Percentiles rank a stretch among this genome's conserved stretches.
Evolutionary conservation across 495 filamentous ascomycete genomes (phyloP).

Genomic region (Terfezia boudieri): DNA sequence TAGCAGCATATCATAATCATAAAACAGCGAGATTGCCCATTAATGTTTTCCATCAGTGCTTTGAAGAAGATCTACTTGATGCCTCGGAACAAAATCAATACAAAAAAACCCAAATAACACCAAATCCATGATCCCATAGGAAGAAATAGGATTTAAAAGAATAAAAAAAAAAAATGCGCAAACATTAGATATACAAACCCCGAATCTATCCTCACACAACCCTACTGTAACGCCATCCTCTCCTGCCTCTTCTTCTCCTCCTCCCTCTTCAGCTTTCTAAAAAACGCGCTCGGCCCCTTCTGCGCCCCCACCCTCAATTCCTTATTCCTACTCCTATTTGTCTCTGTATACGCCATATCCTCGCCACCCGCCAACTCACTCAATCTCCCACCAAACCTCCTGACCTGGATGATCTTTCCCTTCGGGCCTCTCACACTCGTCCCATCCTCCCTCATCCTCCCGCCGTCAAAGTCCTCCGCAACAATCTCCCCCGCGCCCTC

Average conservation of each 20-base stretch:
- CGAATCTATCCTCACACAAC: background rate
- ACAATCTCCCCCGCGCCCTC: conserved; percentile 55
- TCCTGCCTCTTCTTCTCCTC: conserved; percentile 40
- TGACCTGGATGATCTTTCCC: conserved; percentile 28
- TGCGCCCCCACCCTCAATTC: conserved; percentile 50
- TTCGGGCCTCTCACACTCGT: background rate
- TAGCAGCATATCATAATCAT: too few species aligned
- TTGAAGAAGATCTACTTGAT: too few species aligned
- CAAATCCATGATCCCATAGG: too few species aligned
- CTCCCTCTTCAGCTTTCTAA: conserved; percentile 66
- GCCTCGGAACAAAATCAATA: too few species aligned
- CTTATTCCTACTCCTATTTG: conserved; percentile 52
- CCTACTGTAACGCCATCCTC: conserved; percentile 3
- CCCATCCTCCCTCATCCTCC: conserved; percentile 6
- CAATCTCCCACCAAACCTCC: conserved; percentile 59
- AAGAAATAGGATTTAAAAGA: too few species aligned
- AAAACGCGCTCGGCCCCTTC: conserved; percentile 35
- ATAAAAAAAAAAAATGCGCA: background rate
- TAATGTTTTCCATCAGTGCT: too few species aligned
- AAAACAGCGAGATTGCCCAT: too few species aligned
- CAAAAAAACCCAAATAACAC: too few species aligned
- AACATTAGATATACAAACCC: background rate
- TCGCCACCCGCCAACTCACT: conserved; percentile 72
- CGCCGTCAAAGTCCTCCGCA: conserved; percentile 64
- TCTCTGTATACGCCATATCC: conserved; percentile 92